Conservation (phyloP, 495 filamentous ascomycete genomes). For the Xylaria acuta region DNA sequence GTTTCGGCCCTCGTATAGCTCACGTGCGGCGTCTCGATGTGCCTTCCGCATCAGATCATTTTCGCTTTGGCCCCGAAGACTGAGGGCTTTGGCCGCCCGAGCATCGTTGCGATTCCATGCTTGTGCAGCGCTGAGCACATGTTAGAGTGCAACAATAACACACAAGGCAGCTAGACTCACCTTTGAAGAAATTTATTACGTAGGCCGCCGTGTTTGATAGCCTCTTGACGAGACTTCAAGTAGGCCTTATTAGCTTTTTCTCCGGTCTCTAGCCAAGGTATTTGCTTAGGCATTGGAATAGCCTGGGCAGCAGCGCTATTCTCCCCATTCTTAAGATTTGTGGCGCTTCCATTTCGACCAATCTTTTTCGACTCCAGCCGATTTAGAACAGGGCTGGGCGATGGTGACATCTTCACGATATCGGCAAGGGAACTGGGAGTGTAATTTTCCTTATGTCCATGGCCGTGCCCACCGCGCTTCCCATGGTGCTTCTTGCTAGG, state of each 20-base stretch:
- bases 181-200: constrained; percentile 98
- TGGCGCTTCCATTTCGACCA: constrained; percentile 60
- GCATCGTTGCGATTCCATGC: constrained; percentile 99
- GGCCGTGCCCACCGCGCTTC: constrained; percentile 78
- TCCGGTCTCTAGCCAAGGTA: constrained; percentile 98
- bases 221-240: constrained; percentile 89
- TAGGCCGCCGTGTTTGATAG: constrained; percentile 93
- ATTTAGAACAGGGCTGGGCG: constrained; percentile 56
- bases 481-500: constrained; percentile 88
- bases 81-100: constrained; percentile 92
- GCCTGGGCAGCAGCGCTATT: constrained; percentile 80
- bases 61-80: constrained; percentile 91
- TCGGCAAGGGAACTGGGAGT: constrained; percentile 86
- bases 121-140: constrained; percentile 78
- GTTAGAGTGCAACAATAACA: constrained; percentile 34
- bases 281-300: constrained; percentile 86
- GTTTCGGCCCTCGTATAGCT: constrained; percentile 94
- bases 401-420: constrained; percentile 82
- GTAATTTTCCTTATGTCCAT: constrained; percentile 72
- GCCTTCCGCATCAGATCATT: constrained; percentile 97
- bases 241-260: constrained; percentile 89
- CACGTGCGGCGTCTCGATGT: constrained; percentile 89
- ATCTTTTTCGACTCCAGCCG: constrained; percentile 58
- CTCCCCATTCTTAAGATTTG: constrained; percentile 67
- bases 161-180: constrained; percentile 49